Evolutionary conservation across 192 early-diverging fungal genomes (phyloP), one percentile per base, ranked within the genome.

Genomic region (Bifiguratus adelaidae): DNA sequence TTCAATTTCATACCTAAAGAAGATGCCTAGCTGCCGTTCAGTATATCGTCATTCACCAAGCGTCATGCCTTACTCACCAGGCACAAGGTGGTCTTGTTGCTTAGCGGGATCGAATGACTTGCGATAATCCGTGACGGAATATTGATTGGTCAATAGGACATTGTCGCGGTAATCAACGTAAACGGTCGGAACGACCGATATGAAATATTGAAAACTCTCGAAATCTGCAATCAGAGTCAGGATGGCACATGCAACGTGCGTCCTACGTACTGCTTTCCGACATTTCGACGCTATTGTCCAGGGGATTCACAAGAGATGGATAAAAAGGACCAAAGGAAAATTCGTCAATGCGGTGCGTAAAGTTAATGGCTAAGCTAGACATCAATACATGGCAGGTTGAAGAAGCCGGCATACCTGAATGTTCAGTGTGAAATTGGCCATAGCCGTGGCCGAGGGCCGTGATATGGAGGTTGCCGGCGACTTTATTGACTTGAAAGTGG

Each of bases 1-100:
- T 60, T 97, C 91, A 53, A 97, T 80, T 26, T 84, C 81, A 56
- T 92, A 97, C 53, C 89, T 90, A 40, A 97, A 83, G 50, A 95
- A 95, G 33, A 95, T 74, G n/a, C 75, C 75, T 23, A 68, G 68
- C 0, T 65, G n/a, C n/a, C n/a, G n/a, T n/a, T n/a, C n/a, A n/a
- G n/a, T n/a, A n/a, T n/a, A n/a, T n/a, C n/a, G n/a, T n/a, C n/a
- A n/a, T n/a, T n/a, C n/a, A n/a, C n/a, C n/a, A n/a, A n/a, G n/a
- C n/a, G n/a, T n/a, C n/a, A n/a, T n/a, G n/a, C n/a, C n/a, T n/a
- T n/a, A n/a, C n/a, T n/a, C n/a, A n/a, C n/a, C n/a, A n/a, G n/a
- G n/a, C n/a, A n/a, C n/a, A n/a, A n/a, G n/a, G n/a, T n/a, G n/a
- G 32, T n/a, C 32, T n/a, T 8, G 32, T 33, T 33, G 32, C 24